Base-by-base conservation (phyloP, 768 basidiomycete species). In the Baorangia bicolor region DNA sequence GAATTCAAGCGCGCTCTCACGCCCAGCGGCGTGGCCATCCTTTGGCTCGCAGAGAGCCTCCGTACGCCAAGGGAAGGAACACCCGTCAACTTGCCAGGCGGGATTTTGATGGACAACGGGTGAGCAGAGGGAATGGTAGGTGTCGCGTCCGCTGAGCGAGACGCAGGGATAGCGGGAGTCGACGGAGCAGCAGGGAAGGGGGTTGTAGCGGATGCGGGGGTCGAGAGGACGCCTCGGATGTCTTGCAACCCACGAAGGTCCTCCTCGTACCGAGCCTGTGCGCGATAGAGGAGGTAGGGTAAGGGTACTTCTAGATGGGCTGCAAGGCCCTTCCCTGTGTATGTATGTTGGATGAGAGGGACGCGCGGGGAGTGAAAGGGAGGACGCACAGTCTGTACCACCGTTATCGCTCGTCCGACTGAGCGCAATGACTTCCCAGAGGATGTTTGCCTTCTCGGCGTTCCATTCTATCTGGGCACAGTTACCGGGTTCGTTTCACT, bases 371-470 rank as follows among this genome's bases (percentile, higher is more conserved):
- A 37, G 43, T 3, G 23, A 42, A 21, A 43, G 30, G 33, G 39
- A 34, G 20, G 11, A 78, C 87, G 74, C 65, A 92, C 92, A 94
- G 70, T 94, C 91, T 35, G 89, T 84, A 38, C 83, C 88, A 18
- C 83, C 81, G 50, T 84, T 85, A 58, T 91, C 88, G 28, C 80
- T 82, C 6, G 85, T 80, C 51, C 90, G 80, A 33, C 89, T 90
- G 62, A 83, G 80, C 50, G 90, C 86, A 58, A 94, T 92, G 41
- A 90, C 88, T 70, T 91, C 90, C 92, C 92, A 94, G 9, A 94
- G 75, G 7, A 90, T 82, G 58, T 87, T 86, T 42, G 92, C 92
- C 69, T 93, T 94, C 55, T 92, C 89, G 9, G 81, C 61, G 40
- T 81, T 90, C 92, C 92, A 94, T 75, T 89, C 86, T 69, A 94